Evolutionary conservation across 345 rosid species (phyloP).

Genomic region (Crucihimalaya himalaica): DNA sequence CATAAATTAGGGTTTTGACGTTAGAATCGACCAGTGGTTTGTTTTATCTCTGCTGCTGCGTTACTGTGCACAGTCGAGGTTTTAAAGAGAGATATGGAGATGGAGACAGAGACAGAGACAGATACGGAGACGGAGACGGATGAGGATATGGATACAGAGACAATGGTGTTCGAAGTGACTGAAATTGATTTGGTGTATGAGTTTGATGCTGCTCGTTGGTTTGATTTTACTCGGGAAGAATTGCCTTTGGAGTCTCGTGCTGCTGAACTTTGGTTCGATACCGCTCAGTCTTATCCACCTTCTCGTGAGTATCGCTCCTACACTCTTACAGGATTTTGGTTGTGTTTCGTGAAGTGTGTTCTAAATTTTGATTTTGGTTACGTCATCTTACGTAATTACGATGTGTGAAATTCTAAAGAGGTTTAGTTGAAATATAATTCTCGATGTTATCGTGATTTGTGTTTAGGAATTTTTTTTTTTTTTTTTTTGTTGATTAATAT

Average conservation of each 20-base stretch:
- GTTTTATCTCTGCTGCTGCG: not conserved
- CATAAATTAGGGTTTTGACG: conserved; percentile 42
- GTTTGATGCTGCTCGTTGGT: conserved; percentile 83
- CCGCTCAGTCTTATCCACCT: conserved; percentile 72
- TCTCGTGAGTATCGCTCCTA: conserved; percentile 70
- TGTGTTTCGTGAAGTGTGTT: not conserved
- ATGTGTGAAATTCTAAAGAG: not conserved
- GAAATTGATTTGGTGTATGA: conserved; percentile 87
- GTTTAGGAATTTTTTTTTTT: not conserved
- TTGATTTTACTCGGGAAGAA: conserved; percentile 77
- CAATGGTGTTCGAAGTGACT: conserved; percentile 66
- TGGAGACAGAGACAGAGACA: conserved; percentile 18
- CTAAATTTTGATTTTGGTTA: not conserved
- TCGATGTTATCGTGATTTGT: not conserved
- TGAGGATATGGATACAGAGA: conserved; percentile 48
- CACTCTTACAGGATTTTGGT: not conserved
- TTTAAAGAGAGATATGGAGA: conserved; percentile 33
- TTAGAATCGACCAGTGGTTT: not conserved
- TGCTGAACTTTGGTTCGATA: conserved; percentile 79
- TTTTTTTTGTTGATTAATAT: not conserved
- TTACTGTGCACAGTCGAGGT: conserved; percentile 10
- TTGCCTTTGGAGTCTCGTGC: conserved; percentile 54
- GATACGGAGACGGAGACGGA: conserved; percentile 32
- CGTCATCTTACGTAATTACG: conserved; percentile 24
- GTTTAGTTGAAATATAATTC: not conserved